Conservation (phyloP, 106 monocot species). For the Phalaenopsis aphrodite region DNA sequence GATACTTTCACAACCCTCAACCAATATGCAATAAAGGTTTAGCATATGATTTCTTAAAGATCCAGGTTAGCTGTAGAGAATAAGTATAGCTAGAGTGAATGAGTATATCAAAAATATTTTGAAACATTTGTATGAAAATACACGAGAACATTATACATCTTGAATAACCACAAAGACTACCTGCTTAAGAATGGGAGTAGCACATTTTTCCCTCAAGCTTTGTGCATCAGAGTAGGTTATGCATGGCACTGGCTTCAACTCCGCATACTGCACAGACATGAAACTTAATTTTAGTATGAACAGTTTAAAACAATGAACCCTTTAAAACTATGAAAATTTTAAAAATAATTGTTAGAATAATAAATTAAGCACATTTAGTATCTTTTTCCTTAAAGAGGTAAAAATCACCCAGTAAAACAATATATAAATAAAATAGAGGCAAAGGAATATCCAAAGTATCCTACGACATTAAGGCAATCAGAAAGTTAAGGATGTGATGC, state of each 20-base stretch:
- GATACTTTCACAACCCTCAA: too few species aligned
- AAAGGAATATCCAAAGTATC: neutral
- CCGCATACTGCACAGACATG: conserved; percentile 73
- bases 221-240: conserved; percentile 84
- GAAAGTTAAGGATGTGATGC: neutral
- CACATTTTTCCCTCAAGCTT: conserved; percentile 76
- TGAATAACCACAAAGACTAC: conserved; percentile 16
- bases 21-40: neutral
- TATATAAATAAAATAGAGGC: neutral
- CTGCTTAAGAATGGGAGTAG: conserved; percentile 96
- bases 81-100: too few species aligned
- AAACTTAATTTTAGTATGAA: neutral
- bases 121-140: too few species aligned
- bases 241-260: conserved; percentile 94
- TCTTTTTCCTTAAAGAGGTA: neutral
- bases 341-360: neutral
- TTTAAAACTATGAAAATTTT: neutral
- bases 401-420: neutral
- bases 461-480: neutral
- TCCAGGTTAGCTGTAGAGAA: too few species aligned
- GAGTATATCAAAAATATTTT: too few species aligned
- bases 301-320: too few species aligned
- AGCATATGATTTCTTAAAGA: neutral
- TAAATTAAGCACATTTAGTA: neutral
- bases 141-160: neutral